phyloP scores from a whole-genome alignment of 495 filamentous ascomycete genomes.

The Podospora australis region DNA sequence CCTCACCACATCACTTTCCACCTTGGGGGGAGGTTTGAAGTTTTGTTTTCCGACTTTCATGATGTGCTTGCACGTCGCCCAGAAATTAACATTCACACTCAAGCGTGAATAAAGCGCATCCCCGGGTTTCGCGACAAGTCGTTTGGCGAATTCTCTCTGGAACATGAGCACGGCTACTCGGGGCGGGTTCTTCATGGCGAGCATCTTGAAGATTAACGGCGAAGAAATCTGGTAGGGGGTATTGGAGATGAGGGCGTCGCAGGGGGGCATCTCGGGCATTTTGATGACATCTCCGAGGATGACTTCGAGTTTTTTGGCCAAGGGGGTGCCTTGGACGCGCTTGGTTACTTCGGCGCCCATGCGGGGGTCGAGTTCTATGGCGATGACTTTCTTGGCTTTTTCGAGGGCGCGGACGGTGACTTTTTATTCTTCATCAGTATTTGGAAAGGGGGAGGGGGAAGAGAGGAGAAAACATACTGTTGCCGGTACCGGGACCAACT shows the following conservation, averaged over 20 bases:
- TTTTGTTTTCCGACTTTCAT: slow-evolving; percentile 91
- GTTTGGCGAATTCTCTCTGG: slow-evolving; percentile 31
- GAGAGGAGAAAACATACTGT: slow-evolving; percentile 19
- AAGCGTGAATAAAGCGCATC: slow-evolving; percentile 84
- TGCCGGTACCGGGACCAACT: slow-evolving; percentile 35
- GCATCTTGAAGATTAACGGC: slow-evolving; percentile 86
- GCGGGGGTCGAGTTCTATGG: slow-evolving; percentile 84
- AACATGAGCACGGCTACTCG: slow-evolving; percentile 78
- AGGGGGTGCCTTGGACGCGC: slow-evolving; percentile 78
- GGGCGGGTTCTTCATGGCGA: slow-evolving; percentile 64
- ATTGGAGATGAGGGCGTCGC: slow-evolving; percentile 89
- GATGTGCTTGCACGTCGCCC: slow-evolving; percentile 78
- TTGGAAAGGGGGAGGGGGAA: not conserved
- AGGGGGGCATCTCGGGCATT: slow-evolving; percentile 66
- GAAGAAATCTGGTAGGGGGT: slow-evolving; percentile 93
- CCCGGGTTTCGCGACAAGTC: slow-evolving; percentile 26
- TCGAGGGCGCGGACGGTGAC: slow-evolving; percentile 86
- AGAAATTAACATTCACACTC: slow-evolving; percentile 90
- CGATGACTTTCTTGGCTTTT: slow-evolving; percentile 78
- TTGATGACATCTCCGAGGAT: slow-evolving; percentile 93
- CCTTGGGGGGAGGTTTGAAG: slow-evolving; percentile 87
- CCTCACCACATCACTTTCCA: slow-evolving; percentile 60
- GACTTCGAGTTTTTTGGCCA: slow-evolving; percentile 73
- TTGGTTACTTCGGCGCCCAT: slow-evolving; percentile 98
- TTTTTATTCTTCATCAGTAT: too few species aligned